These are phyloP conservation scores for Claviceps purpurea DNA, from an alignment of 2,329 filamentous ascomycete genomes.

Conservation along the genomic window DNA sequence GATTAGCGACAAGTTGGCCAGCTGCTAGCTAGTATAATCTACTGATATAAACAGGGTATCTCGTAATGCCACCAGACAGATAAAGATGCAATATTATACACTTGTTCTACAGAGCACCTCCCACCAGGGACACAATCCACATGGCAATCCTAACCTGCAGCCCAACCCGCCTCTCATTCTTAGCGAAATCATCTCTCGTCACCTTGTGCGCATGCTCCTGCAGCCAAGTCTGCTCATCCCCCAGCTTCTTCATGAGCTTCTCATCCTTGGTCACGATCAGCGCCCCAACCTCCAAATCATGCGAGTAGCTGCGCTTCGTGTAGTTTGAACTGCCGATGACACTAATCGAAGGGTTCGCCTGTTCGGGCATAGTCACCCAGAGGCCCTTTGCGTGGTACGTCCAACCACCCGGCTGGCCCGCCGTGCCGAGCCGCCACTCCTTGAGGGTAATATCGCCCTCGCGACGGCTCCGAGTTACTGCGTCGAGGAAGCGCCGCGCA, in stretches of 20 bases:
- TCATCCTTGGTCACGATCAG: constrained; percentile 71
- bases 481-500: constrained; percentile 64
- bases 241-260: constrained; percentile 57
- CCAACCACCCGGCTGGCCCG: constrained; percentile 75
- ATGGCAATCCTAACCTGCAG: constrained; percentile 78
- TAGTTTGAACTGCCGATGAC: constrained; percentile 91
- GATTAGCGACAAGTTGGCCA: background rate
- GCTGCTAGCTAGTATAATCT: background rate
- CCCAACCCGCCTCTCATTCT: constrained; percentile 69
- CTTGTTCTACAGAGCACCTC: constrained; percentile 59
- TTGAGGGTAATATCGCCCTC: constrained; percentile 55
- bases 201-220: constrained; percentile 59
- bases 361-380: constrained; percentile 65
- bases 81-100: constrained; percentile 4
- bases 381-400: constrained; percentile 96
- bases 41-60: constrained; percentile 1
- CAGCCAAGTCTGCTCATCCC: constrained; percentile 67
- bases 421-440: constrained; percentile 77
- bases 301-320: constrained; percentile 80
- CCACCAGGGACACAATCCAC: constrained; percentile 81
- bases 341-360: constrained; percentile 58
- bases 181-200: constrained; percentile 65
- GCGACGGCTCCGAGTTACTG: constrained; percentile 30
- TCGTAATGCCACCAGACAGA: background rate
- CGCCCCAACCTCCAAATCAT: constrained; percentile 83